phyloP scores from a whole-genome alignment of 345 rosid genomes.

The Ceriops decandra region DNA sequence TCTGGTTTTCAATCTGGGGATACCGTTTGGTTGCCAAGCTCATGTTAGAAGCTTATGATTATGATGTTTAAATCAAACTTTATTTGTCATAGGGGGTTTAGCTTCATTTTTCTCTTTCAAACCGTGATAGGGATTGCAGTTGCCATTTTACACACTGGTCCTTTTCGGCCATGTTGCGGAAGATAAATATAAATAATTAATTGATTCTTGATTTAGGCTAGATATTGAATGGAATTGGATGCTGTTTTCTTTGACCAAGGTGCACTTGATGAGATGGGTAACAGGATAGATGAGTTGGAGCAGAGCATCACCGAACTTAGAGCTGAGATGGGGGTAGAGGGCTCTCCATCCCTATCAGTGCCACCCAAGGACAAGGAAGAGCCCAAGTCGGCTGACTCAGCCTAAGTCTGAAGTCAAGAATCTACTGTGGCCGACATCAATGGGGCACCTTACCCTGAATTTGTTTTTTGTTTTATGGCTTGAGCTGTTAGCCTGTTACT shows the following conservation, averaged over 20 bases:
- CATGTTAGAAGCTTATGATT: too few relatives aligned
- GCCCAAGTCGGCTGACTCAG: conserved; percentile 47
- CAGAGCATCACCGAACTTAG: conserved; percentile 75
- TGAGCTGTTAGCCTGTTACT: too few relatives aligned
- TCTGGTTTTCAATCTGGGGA: background rate
- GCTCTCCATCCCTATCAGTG: conserved; percentile 51
- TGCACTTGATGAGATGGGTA: conserved; percentile 89
- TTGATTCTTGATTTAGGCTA: too few relatives aligned
- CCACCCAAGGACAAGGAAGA: conserved; percentile 46
- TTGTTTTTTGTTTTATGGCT: too few relatives aligned
- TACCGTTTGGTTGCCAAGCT: background rate
- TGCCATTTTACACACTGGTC: too few relatives aligned
- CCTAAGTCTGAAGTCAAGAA: conserved; percentile 7
- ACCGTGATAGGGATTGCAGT: too few relatives aligned
- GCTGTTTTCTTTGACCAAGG: conserved; percentile 45
- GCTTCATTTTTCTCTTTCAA: background rate
- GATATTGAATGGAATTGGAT: background rate
- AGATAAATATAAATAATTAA: too few relatives aligned
- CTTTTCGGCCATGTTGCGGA: too few relatives aligned
- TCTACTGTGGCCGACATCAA: too few relatives aligned
- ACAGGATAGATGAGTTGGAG: conserved; percentile 77
- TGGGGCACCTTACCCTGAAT: too few relatives aligned
- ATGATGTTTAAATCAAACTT: background rate
- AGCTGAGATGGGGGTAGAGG: conserved; percentile 63
- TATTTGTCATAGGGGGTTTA: too few relatives aligned